Conservation (phyloP, 2,329 filamentous ascomycete species). For the Fusarium compactum region DNA sequence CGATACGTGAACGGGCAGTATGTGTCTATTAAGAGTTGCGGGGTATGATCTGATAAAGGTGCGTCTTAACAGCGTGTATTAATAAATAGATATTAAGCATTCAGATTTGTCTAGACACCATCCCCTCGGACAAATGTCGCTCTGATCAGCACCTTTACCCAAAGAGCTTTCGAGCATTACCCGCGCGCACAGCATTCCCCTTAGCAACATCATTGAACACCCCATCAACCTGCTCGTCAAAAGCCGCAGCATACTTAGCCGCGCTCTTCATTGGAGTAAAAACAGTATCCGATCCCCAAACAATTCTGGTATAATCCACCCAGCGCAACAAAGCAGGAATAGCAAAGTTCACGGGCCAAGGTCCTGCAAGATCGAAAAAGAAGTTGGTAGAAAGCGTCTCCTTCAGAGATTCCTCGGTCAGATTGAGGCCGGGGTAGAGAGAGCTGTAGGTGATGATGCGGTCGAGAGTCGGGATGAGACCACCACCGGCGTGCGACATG, state of each 20-base stretch:
- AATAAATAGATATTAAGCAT: too few species aligned
- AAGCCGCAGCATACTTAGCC: conserved; percentile 16
- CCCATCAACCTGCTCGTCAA: conserved; percentile 13
- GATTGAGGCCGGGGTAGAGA: conserved; percentile 12
- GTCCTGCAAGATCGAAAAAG: conserved; percentile 20
- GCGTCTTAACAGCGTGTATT: too few species aligned
- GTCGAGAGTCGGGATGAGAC: conserved; percentile 42
- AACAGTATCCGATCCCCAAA: conserved; percentile 27
- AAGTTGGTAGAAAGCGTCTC: conserved; percentile 1
- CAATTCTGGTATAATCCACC: conserved; percentile 17
- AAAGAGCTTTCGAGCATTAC: conserved; percentile 9
- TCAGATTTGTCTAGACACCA: too few species aligned
- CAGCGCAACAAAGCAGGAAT: conserved; percentile 19
- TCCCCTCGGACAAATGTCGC: too few species aligned
- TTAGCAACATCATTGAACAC: conserved; percentile 1
- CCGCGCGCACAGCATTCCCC: conserved; percentile 13
- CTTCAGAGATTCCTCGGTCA: conserved; percentile 21
- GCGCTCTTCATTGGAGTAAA: conserved; percentile 14
- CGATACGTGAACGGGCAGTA: accelerated
- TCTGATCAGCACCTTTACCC: neutral
- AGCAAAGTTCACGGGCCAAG: conserved; percentile 16
- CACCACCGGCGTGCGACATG: conserved; percentile 45
- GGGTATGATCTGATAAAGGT: neutral
- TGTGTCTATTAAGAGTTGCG: neutral
- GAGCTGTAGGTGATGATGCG: conserved; percentile 25